A percentile compares a stretch with the other conserved stretches of the same genome.
Evolutionary conservation across 164 flowering plant species (phyloP).

Genomic region (Taxillus chinensis): DNA sequence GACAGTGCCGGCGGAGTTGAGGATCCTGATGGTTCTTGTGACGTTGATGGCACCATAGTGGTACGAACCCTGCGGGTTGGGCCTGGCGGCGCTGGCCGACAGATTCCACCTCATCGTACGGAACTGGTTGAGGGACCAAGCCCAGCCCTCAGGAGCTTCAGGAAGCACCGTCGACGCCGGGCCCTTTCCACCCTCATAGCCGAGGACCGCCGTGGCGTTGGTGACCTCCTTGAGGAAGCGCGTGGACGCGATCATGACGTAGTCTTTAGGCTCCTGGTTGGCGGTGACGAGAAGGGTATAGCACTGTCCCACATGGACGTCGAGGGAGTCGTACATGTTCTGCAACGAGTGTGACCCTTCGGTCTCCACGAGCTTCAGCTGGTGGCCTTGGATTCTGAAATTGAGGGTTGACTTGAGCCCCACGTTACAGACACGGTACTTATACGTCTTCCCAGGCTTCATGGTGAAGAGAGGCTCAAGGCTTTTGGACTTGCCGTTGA

Average conservation of each 20-base stretch:
- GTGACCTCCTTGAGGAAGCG: neutral
- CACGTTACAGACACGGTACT: conserved; percentile 6
- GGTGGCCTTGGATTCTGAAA: conserved; percentile 5
- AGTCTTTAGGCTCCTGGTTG: neutral
- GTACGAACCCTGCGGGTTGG: conserved; percentile 4
- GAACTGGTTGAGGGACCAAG: conserved; percentile 3
- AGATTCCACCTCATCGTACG: neutral
- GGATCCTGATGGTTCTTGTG: conserved; percentile 11
- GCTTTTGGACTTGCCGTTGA: conserved; percentile 31
- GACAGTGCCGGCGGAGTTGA: conserved; percentile 8
- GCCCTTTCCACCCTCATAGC: neutral
- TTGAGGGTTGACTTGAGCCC: conserved; percentile 1
- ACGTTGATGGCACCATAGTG: conserved; percentile 10
- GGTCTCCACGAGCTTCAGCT: conserved; percentile 3
- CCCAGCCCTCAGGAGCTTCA: conserved; percentile 1
- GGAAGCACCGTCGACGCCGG: neutral
- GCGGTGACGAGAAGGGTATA: neutral
- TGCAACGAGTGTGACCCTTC: conserved; percentile 8
- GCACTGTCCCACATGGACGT: conserved; percentile 5
- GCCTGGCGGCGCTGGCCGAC: neutral
- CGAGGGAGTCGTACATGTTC: neutral
- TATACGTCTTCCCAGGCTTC: conserved; percentile 17
- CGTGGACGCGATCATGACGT: conserved; percentile 2
- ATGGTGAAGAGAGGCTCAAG: conserved; percentile 34
- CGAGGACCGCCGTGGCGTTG: neutral